These are phyloP conservation scores for Jaapia argillacea DNA, from an alignment of 768 basidiomycete species.

Conservation along the genomic window DNA sequence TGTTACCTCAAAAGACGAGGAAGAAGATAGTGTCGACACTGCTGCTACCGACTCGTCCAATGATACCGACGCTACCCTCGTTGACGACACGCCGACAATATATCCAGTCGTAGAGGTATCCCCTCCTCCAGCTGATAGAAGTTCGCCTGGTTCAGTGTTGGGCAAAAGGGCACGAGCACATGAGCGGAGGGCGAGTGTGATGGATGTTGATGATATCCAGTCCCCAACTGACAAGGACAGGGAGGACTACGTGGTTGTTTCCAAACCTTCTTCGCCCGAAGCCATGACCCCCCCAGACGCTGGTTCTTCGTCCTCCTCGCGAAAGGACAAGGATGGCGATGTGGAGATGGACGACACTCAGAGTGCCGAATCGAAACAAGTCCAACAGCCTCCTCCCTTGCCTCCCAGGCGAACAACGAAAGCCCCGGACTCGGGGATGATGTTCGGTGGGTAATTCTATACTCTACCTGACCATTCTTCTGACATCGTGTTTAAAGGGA, in stretches of 20 bases:
- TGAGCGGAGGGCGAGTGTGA: conserved; percentile 29
- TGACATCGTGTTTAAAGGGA: conserved; percentile 41
- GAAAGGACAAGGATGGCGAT: conserved; percentile 12
- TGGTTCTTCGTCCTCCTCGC: conserved; percentile 6
- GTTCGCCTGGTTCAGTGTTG: conserved; percentile 44
- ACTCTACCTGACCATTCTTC: background rate
- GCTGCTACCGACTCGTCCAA: conserved; percentile 74
- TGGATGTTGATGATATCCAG: conserved; percentile 60
- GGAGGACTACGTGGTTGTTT: conserved; percentile 32
- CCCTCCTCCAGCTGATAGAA: conserved; percentile 11
- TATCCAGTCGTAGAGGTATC: too few species aligned
- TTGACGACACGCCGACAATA: too few species aligned
- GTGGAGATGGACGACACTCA: conserved; percentile 17
- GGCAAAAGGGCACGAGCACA: conserved; percentile 52
- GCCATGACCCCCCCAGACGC: conserved; percentile 9
- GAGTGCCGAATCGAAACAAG: conserved; percentile 12
- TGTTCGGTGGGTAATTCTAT: conserved; percentile 57
- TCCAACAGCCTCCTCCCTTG: conserved; percentile 47
- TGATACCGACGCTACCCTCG: conserved; percentile 82
- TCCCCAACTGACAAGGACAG: conserved; percentile 25
- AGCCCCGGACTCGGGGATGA: conserved; percentile 70
- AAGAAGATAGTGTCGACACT: conserved; percentile 68
- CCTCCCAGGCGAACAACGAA: conserved; percentile 36
- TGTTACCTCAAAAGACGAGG: conserved; percentile 84
- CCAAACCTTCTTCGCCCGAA: conserved; percentile 23